Evolutionary conservation across 2,329 filamentous ascomycete genomes (phyloP).

Genomic region (Fulvia fulva): DNA sequence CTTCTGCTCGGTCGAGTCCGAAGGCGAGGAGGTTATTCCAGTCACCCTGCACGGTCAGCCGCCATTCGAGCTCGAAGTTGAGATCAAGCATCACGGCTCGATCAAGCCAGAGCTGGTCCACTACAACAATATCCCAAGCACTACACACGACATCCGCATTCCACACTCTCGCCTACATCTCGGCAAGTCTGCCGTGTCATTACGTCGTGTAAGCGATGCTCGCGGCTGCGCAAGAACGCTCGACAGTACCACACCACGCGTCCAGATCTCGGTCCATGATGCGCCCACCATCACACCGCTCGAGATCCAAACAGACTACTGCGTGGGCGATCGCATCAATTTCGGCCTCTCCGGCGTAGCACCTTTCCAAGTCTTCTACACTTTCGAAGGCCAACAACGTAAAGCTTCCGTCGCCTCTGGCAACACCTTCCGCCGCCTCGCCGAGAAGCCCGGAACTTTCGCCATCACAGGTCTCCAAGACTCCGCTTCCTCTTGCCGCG

Average conservation of each 20-base stretch:
- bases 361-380: conserved; percentile 90
- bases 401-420: conserved; percentile 69
- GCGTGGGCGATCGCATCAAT: conserved; percentile 88
- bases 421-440: conserved; percentile 87
- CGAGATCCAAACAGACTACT: conserved; percentile 82
- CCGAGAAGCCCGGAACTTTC: conserved; percentile 85
- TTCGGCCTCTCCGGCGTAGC: conserved; percentile 87
- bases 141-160: conserved; percentile 74
- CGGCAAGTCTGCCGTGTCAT: conserved; percentile 83
- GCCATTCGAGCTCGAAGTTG: conserved; percentile 86
- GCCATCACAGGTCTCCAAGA: conserved; percentile 83
- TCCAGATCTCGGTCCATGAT: conserved; percentile 89
- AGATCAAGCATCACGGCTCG: conserved; percentile 85
- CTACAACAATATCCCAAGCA: conserved; percentile 72
- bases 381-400: conserved; percentile 72
- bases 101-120: conserved; percentile 75
- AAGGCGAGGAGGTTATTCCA: conserved; percentile 77
- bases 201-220: conserved; percentile 83
- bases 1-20: conserved; percentile 82
- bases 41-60: conserved; percentile 77
- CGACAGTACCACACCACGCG: conserved; percentile 61
- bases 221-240: conserved; percentile 80
- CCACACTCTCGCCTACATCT: conserved; percentile 80
- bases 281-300: conserved; percentile 86
- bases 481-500: conserved; percentile 81